Evolutionary conservation across 202 grass and related monocot species (phyloP).

Genomic region (Musa balbisiana): DNA sequence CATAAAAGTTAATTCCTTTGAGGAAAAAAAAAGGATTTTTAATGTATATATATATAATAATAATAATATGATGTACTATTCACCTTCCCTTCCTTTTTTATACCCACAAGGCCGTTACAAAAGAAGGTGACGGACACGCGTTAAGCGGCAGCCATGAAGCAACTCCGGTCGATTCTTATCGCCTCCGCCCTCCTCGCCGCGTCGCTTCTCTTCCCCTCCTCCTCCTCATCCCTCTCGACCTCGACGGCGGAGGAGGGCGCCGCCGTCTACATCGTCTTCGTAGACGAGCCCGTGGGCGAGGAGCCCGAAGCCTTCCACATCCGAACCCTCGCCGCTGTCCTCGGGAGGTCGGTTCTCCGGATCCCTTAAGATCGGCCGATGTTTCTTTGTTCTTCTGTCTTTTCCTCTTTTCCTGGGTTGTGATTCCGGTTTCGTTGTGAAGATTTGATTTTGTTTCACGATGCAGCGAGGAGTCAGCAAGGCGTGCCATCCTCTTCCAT

Average conservation of each 20-base stretch:
- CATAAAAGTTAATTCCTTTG: too few species aligned
- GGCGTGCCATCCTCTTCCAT: constrained; percentile 36
- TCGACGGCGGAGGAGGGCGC: constrained; percentile 3
- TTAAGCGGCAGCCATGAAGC: background rate
- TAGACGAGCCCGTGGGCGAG: constrained; percentile 26
- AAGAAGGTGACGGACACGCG: too few species aligned
- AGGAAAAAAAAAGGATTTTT: too few species aligned
- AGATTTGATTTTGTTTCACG: background rate
- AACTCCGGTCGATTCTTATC: background rate
- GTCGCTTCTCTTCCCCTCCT: background rate
- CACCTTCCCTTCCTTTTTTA: too few species aligned
- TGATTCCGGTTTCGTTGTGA: background rate
- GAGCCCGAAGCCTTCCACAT: constrained; percentile 32
- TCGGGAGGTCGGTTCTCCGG: constrained; percentile 32
- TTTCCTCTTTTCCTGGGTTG: background rate
- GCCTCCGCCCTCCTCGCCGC: background rate
- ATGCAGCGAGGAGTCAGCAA: constrained; percentile 29
- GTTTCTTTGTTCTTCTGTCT: too few species aligned
- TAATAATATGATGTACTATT: too few species aligned
- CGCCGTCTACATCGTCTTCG: constrained; percentile 41
- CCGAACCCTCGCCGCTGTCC: constrained; percentile 35
- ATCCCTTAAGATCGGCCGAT: background rate
- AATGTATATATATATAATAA: too few species aligned
- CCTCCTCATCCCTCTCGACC: background rate
- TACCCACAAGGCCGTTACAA: too few species aligned